Evolutionary conservation across 108 stramenopile species (phyloP).

Genomic region (Cyclotella baltica): DNA sequence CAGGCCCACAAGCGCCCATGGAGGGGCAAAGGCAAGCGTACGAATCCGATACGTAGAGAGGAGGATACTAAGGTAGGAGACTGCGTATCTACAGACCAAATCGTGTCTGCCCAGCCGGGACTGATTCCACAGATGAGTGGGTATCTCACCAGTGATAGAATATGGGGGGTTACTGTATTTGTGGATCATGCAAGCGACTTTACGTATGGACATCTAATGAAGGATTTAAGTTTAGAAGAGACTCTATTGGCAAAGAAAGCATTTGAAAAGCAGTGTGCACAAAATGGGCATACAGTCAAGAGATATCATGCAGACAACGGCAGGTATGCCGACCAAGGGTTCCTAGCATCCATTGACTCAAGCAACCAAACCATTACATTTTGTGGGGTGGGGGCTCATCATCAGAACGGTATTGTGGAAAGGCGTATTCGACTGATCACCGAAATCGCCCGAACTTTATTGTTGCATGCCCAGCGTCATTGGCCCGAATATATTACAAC

Average conservation of each 20-base stretch:
- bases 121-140: too few relatives aligned
- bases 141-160: too few relatives aligned
- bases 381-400: slow-evolving; percentile 63
- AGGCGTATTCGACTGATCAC: slow-evolving; percentile 46
- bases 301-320: slow-evolving; percentile 75
- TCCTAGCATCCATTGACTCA: slow-evolving; percentile 16
- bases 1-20: too few relatives aligned
- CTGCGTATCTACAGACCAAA: too few relatives aligned
- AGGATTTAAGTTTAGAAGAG: too few relatives aligned
- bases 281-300: slow-evolving; percentile 38
- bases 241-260: slow-evolving; percentile 42
- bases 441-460: slow-evolving; percentile 54
- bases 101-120: too few relatives aligned
- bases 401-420: slow-evolving; percentile 64
- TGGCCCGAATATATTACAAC: slow-evolving; percentile 50
- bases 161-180: too few relatives aligned
- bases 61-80: too few relatives aligned
- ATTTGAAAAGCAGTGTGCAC: slow-evolving; percentile 11
- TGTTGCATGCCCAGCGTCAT: slow-evolving; percentile 54
- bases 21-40: too few relatives aligned
- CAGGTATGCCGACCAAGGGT: slow-evolving; percentile 45
- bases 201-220: too few relatives aligned
- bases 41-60: too few relatives aligned
- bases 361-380: slow-evolving; percentile 49
- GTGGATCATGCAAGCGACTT: too few relatives aligned